These are phyloP conservation scores for Cronartium ribicola DNA, from an alignment of 1,284 basidiomycete species.

Conservation along the genomic window DNA sequence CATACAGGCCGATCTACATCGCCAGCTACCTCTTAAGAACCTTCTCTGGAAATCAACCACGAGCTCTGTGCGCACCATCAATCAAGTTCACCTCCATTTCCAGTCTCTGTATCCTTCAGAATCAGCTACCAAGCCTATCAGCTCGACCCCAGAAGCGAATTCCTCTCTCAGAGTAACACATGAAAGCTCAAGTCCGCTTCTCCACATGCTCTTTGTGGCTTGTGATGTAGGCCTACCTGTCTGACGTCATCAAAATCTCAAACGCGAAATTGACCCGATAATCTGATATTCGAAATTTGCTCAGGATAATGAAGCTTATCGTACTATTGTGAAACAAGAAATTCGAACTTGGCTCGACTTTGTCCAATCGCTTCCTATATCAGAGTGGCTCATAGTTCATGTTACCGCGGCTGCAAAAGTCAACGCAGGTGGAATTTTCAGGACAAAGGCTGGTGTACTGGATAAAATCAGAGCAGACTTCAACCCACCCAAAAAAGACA, in stretches of 20 bases:
- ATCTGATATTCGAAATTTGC: too few species aligned
- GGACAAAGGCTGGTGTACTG: slow-evolving; percentile 73
- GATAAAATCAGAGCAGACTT: slow-evolving; percentile 92
- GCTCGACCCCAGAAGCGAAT: not conserved
- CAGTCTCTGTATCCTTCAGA: slow-evolving; percentile 9
- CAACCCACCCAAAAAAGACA: slow-evolving; percentile 78
- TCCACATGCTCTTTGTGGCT: slow-evolving; percentile 76
- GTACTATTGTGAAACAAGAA: slow-evolving; percentile 69
- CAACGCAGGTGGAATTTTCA: slow-evolving; percentile 63
- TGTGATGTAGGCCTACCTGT: slow-evolving; percentile 66
- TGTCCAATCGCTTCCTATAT: slow-evolving; percentile 66
- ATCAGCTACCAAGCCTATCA: slow-evolving; percentile 16
- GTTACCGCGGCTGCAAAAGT: slow-evolving; percentile 56
- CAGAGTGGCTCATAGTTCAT: slow-evolving; percentile 84
- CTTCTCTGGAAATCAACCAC: slow-evolving; percentile 80
- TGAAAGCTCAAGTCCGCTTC: slow-evolving; percentile 58
- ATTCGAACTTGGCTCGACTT: slow-evolving; percentile 82
- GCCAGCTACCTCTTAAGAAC: slow-evolving; percentile 75
- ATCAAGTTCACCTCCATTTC: slow-evolving; percentile 65
- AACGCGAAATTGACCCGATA: not conserved
- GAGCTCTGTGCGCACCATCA: slow-evolving; percentile 72
- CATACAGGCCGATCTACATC: slow-evolving; percentile 59
- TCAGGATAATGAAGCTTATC: slow-evolving; percentile 81
- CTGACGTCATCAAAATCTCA: not conserved
- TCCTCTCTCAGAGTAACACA: not conserved